These are phyloP conservation scores for Xylaria palmicola DNA, from an alignment of 495 filamentous ascomycete species.

Conservation along the genomic window DNA sequence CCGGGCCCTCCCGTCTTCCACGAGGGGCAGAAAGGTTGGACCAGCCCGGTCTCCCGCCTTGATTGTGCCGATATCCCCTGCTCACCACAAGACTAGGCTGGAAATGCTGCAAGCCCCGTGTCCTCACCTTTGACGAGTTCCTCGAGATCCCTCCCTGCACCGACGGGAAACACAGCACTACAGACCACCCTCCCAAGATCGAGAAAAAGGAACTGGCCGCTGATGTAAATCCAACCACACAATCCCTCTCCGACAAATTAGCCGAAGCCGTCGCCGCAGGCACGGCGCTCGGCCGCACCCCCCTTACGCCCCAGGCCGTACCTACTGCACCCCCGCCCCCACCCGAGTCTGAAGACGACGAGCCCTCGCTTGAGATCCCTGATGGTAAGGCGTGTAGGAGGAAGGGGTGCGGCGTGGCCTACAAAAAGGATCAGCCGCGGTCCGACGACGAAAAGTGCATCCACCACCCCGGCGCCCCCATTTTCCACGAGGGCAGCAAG, in stretches of 20 bases:
- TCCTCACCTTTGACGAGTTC: conserved; percentile 98
- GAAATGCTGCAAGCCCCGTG: conserved; percentile 99
- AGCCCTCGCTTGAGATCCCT: conserved; percentile 66
- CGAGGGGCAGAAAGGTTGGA: conserved; percentile 95
- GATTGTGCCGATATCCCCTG: background rate
- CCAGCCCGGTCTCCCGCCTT: background rate
- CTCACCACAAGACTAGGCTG: conserved; percentile 61
- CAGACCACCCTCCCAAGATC: conserved; percentile 62
- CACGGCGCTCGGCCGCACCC: conserved; percentile 46
- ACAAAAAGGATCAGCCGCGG: conserved; percentile 56
- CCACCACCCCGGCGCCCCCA: conserved; percentile 79
- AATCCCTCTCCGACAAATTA: conserved; percentile 32
- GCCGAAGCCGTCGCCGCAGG: conserved; percentile 31
- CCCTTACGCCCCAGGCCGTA: conserved; percentile 52
- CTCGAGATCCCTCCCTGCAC: conserved; percentile 92
- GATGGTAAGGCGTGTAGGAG: conserved; percentile 75
- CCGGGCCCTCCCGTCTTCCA: conserved; percentile 94
- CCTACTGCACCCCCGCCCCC: conserved; percentile 62
- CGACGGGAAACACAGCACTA: conserved; percentile 85
- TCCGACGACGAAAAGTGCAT: conserved; percentile 73
- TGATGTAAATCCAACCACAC: conserved; percentile 29
- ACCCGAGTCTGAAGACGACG: conserved; percentile 86
- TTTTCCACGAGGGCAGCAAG: conserved; percentile 98
- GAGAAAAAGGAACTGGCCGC: conserved; percentile 45
- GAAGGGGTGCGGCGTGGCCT: conserved; percentile 65